Evolutionary conservation across 306 rosid genomes (phyloP), one percentile per base, ranked within the genome.

Genomic region (Quercus glauca): DNA sequence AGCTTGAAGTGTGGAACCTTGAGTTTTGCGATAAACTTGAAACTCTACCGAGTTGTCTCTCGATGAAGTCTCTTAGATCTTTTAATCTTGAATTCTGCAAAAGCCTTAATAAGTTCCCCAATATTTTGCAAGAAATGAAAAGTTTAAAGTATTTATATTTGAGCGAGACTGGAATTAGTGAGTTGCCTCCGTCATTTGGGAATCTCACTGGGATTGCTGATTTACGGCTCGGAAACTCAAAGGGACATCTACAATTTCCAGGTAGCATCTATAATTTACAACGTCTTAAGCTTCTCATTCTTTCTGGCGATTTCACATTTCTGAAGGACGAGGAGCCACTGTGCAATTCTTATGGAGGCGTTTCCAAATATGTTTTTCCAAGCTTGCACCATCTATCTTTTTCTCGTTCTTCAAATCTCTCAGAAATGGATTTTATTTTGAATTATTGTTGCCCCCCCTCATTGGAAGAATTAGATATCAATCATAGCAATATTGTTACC

Each of bases 191-290:
- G 5, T 81, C 84, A 15, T 68, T 81, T 58, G 85, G 65, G 65
- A 83, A 83, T 58, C 89, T 88, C 35, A 79, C 72, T 58, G 83
- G 83, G 17, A 84, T 87, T 82, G 71, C 74, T 74, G 72, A 71
- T 28, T 71, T 85, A 14, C 6, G 60, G 1, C 1, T 49, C 0
- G 53, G 5, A 49, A 3, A 49, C 53, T 0, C 0, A 0, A 0
- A 0, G 11, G 3, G 3, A 37, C 45, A 37, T 0, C 3, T 37
- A 37, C 11, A 37, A 7, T 0, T 37, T 37, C 45, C 45, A 7
- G 2, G 0, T 7, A 37, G 45, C 45, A 37, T 7, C 10, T 37
- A 7, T 37, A 7, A 37, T 2, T 37, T 37, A 37, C 45, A 0
- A 37, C 1, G 45, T 37, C 45, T 37, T 37, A 0, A 37, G 0